Evolutionary conservation across 176 grass and related monocot species (phyloP).

Genomic region (Cymbopogon citratus): DNA sequence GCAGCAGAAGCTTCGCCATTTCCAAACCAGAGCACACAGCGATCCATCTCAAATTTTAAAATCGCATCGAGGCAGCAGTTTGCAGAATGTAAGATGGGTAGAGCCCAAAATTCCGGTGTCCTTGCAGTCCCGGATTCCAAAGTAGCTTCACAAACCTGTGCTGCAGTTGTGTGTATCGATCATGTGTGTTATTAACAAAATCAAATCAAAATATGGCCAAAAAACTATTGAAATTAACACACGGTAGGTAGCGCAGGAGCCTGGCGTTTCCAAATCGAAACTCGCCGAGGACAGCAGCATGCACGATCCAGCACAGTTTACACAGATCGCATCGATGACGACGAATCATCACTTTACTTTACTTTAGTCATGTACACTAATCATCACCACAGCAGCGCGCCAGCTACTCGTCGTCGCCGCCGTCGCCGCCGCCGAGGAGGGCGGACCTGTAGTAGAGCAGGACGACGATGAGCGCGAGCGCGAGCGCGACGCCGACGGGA

Average conservation of each 20-base stretch:
- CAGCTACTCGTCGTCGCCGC: constrained; percentile 23
- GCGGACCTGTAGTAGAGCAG: constrained; percentile 55
- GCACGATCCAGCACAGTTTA: not conserved
- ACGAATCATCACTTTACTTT: not conserved
- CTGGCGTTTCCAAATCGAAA: not conserved
- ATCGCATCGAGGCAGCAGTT: constrained; percentile 8
- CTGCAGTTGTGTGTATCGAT: too few relatives aligned
- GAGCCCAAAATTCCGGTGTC: not conserved
- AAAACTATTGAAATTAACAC: not conserved
- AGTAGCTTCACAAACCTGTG: not conserved
- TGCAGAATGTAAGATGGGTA: not conserved
- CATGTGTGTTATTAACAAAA: not conserved
- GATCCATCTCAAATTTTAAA: not conserved
- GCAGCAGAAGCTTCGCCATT: not conserved
- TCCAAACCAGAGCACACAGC: not conserved
- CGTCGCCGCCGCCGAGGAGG: constrained; percentile 43
- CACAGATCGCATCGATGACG: not conserved
- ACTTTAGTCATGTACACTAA: not conserved
- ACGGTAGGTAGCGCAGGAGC: not conserved
- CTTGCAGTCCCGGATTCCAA: not conserved
- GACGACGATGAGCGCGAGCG: constrained; percentile 44
- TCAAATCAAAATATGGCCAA: not conserved
- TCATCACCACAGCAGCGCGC: not conserved
- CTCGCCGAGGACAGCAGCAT: too few relatives aligned
- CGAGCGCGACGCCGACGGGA: constrained; percentile 58